Evolutionary conservation across 2,329 filamentous ascomycete genomes (phyloP).

Genomic region (Alternaria tenuissima): DNA sequence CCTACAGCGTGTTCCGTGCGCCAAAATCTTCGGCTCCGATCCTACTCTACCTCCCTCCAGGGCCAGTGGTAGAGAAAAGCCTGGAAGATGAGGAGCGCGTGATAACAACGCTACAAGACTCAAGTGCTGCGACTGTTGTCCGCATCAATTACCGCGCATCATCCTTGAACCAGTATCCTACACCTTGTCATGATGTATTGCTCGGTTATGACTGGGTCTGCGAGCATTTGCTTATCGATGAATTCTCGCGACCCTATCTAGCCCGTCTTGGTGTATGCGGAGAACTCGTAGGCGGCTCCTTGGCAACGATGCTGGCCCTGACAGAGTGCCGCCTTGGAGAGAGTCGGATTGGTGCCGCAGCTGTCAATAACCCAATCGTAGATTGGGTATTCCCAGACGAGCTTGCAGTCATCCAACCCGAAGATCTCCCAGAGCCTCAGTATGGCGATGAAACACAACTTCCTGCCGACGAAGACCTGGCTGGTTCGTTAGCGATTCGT

Average conservation of each 20-base stretch:
- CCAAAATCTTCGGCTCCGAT: conserved; percentile 39
- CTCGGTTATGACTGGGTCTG: conserved; percentile 59
- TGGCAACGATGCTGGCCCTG: conserved; percentile 59
- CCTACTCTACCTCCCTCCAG: conserved; percentile 56
- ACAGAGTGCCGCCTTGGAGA: conserved; percentile 57
- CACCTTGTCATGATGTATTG: conserved; percentile 58
- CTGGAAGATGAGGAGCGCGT: conserved; percentile 41
- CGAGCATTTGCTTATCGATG: conserved; percentile 46
- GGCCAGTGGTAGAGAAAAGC: conserved; percentile 44
- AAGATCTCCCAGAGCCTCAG: conserved; percentile 41
- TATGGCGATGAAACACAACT: conserved; percentile 42
- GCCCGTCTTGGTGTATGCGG: conserved; percentile 56
- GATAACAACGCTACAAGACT: conserved; percentile 46
- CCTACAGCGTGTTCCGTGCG: conserved; percentile 47
- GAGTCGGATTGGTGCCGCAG: conserved; percentile 55
- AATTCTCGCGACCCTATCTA: conserved; percentile 28
- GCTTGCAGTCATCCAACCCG: conserved; percentile 28
- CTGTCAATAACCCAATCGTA: conserved; percentile 57
- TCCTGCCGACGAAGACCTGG: conserved; percentile 41
- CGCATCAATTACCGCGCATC: conserved; percentile 57
- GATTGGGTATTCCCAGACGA: conserved; percentile 58
- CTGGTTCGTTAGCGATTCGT: conserved; percentile 20
- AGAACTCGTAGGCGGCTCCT: conserved; percentile 57
- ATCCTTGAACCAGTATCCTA: conserved; percentile 51
- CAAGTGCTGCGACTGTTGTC: conserved; percentile 53